Base-by-base conservation (phyloP, 305 asterid species). In the Coffea humblotiana region DNA sequence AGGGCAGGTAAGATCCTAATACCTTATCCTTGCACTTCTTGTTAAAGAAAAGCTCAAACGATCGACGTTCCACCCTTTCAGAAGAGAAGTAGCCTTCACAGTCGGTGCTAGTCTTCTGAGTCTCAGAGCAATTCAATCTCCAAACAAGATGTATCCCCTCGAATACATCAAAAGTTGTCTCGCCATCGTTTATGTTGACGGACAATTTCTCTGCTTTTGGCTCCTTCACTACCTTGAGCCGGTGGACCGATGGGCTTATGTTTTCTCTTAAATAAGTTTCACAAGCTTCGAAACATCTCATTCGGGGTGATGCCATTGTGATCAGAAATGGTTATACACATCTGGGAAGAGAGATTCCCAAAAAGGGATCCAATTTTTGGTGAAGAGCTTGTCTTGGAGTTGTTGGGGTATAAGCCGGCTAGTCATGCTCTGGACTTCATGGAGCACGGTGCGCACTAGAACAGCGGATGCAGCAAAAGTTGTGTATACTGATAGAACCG, bases 381-480 rank as follows among this genome's bases (percentile, higher is more conserved):
- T 82, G 60, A 77, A 19, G 35, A 85, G 67, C 43, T 60, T 72
- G n/a, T 77, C 78, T 51, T 77, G 86, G 63, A 85, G 40, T 37
- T 67, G 63, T 79, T 72, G 69, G 80, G 87, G 89, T 15, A 86
- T 35, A 47, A 83, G 61, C 37, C 77, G 85, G 82, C 69, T 81
- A 27, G 77, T 66, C 80, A 84, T 54, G 82, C 63, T 84, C 32
- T 78, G 82, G 58, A 86, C 79, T 76, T 86, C 87, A 43, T 77
- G 56, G n/a, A 84, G 13, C 47, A 84, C 68, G 8, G 80, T 82
- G 52, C 69, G 77, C 27, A 82, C 45, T 1, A 85, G 72, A 61
- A 85, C 4, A 48, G 84, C 77, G 47, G 80, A 79, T 45, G 86
- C 84, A 49, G 88, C 75, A 10, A 82, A 67, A 27, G 86, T 63